Evolutionary conservation across 768 basidiomycete genomes (phyloP), one percentile per base, ranked within the genome.

Genomic region (Termitomyces sp.): DNA sequence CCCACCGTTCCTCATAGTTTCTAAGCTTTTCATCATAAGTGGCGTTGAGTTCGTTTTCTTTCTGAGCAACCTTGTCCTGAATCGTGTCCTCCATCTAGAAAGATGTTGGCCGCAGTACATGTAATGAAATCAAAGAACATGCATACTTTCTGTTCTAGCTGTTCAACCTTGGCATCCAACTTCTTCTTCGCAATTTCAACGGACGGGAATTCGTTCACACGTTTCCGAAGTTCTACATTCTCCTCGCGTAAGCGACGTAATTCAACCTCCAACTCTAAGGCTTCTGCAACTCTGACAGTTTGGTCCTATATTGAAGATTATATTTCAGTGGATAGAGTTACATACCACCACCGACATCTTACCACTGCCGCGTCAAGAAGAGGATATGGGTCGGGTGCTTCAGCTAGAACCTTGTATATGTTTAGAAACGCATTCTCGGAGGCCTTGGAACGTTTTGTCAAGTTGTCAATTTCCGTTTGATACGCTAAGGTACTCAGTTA

Each of bases 301-400:
- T 98, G 97, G 64, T 98, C 96, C 91, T 94, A 58, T 18, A 53
- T 16, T 56, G 4, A 23, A 12, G 13, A 40, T 38, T 33, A 33
- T 16, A 32, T 31, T 20, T 39, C 10, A 40, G 40, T 10, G 11
- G 3, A 7, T 41, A 27, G 4, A 7, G 44, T 22, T 23, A 3
- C n/a, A n/a, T n/a, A n/a, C n/a, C n/a, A n/a, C 15, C 11, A 25
- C 18, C 25, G 6, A 4, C 18, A 6, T 25, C 62, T 67, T 66
- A 93, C 91, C 29, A 98, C 91, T 11, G 94, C 95, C 12, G 87
- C 92, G 65, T 99, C 96, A 13, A 99, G 84, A 7, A 98, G 77
- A 9, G 97, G 97, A 67, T 96, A 97, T 15, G 97, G 97, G 68
- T 99, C 97, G 0, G 96, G 97, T 3, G 92, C 96, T 65, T 99